Evolutionary conservation across 495 filamentous ascomycete species (phyloP).

Genomic region (Tuber aestivum): DNA sequence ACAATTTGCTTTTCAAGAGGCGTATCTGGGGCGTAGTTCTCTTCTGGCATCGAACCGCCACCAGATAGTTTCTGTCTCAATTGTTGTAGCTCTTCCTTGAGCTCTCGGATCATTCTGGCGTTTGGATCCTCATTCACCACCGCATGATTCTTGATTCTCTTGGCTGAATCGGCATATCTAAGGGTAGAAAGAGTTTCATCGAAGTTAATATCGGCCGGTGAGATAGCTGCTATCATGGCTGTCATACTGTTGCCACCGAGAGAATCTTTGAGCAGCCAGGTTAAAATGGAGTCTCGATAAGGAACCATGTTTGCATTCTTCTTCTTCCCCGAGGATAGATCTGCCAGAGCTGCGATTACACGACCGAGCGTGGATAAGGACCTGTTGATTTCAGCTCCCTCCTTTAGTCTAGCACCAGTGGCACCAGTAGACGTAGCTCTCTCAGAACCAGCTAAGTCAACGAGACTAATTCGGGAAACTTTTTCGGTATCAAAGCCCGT

Average conservation of each 20-base stretch:
- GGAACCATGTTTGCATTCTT: slow-evolving; percentile 67
- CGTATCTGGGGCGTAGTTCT: slow-evolving; percentile 83
- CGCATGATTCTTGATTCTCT: slow-evolving; percentile 99
- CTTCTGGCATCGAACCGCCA: slow-evolving; percentile 58
- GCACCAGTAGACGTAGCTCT: slow-evolving; percentile 92
- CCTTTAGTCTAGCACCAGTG: slow-evolving; percentile 90
- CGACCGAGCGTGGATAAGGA: slow-evolving; percentile 94
- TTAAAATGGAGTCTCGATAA: slow-evolving; percentile 93
- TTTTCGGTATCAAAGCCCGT: slow-evolving; percentile 96
- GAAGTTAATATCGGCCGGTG: slow-evolving; percentile 97
- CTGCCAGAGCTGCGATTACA: slow-evolving; percentile 94
- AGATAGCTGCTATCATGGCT: slow-evolving; percentile 98
- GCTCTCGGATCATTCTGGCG: slow-evolving; percentile 93
- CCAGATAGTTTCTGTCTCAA: slow-evolving; percentile 80
- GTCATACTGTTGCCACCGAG: slow-evolving; percentile 99
- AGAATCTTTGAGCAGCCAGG: slow-evolving; percentile 96
- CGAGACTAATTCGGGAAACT: slow-evolving; percentile 93
- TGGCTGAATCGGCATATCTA: slow-evolving; percentile 94
- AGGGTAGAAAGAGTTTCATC: slow-evolving; percentile 95
- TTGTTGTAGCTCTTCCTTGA: slow-evolving; percentile 89
- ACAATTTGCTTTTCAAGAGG: slow-evolving; percentile 94
- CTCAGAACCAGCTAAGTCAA: slow-evolving; percentile 97
- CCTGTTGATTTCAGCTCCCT: slow-evolving; percentile 97
- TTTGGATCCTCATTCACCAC: slow-evolving; percentile 99
- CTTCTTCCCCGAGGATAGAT: slow-evolving; percentile 79